Percentiles rank a stretch among this genome's conserved stretches.
Conservation (phyloP, 495 filamentous ascomycete genomes). For the Podospora pseudocomata region DNA sequence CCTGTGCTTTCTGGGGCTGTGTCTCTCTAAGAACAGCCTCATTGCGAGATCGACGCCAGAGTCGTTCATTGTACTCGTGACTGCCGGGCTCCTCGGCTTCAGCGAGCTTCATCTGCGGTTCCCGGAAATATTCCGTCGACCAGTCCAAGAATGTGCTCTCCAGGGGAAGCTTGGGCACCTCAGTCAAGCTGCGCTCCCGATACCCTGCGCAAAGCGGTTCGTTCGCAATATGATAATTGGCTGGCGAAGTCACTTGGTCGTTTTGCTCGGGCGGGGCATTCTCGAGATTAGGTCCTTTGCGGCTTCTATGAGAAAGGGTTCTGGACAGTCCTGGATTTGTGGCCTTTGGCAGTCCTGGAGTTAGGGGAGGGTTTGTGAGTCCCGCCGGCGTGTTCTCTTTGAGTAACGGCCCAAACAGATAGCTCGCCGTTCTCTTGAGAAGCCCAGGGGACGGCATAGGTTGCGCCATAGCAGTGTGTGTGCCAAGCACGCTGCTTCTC, state of each 20-base stretch:
- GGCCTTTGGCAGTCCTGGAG: conserved; percentile 42
- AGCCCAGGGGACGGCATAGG: conserved; percentile 46
- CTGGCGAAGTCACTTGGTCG: conserved; percentile 63
- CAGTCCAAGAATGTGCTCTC: conserved; percentile 85
- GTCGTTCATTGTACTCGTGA: conserved; percentile 90
- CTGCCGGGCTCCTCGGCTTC: conserved; percentile 96
- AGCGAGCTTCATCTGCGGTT: conserved; percentile 96
- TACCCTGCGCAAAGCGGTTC: conserved; percentile 74
- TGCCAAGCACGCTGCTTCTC: conserved; percentile 40
- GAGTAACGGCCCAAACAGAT: conserved; percentile 55
- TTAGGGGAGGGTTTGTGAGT: conserved; percentile 30
- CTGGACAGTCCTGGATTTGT: conserved; percentile 40
- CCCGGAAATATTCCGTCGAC: conserved; percentile 97
- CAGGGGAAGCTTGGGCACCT: conserved; percentile 63
- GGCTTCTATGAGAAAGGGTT: conserved; percentile 34
- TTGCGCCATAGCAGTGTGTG: conserved; percentile 37
- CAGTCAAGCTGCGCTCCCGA: conserved; percentile 52
- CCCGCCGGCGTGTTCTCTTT: conserved; percentile 32
- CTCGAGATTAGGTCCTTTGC: conserved; percentile 61
- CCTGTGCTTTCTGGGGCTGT: conserved; percentile 85
- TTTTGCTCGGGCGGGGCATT: conserved; percentile 68
- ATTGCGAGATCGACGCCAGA: conserved; percentile 91
- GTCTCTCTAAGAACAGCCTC: conserved; percentile 87
- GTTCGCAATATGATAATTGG: conserved; percentile 70
- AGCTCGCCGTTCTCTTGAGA: conserved; percentile 53